Conservation (phyloP, 257 asterid species). For the Solanum corneliomulleri region DNA sequence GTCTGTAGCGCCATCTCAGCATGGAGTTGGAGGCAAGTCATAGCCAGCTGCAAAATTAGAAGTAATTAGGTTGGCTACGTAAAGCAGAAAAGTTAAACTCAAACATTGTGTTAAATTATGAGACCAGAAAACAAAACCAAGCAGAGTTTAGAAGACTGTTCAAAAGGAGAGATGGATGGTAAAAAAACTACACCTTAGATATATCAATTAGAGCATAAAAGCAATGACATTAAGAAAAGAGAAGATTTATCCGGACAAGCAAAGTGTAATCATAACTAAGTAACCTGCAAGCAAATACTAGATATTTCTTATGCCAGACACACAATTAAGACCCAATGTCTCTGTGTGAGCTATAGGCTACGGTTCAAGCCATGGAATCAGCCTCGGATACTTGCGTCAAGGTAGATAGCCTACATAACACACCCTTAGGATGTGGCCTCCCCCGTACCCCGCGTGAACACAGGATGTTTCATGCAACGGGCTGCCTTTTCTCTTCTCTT, state of each 20-base stretch:
- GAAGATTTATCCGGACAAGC: neutral
- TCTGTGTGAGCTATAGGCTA: neutral
- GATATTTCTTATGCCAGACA: neutral
- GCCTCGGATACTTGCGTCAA: neutral
- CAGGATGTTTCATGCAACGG: neutral
- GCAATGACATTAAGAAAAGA: neutral
- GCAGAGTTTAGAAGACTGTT: neutral
- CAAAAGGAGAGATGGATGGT: neutral
- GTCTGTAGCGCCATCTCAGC: slow-evolving; percentile 88
- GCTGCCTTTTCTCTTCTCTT: neutral
- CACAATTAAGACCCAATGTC: neutral
- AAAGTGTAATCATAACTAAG: neutral
- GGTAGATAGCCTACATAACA: neutral
- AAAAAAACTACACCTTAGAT: neutral
- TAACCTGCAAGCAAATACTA: neutral
- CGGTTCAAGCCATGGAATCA: neutral
- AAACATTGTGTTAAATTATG: neutral
- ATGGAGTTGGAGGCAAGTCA: slow-evolving; percentile 84
- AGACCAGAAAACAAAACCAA: neutral
- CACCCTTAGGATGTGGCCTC: neutral
- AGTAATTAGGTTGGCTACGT: neutral
- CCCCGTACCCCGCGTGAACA: neutral
- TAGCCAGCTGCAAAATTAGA: slow-evolving; percentile 56
- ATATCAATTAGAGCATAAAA: neutral
- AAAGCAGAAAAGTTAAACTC: neutral